Conservation (phyloP, 2,329 filamentous ascomycete genomes). For the Aspergillus sp. region DNA sequence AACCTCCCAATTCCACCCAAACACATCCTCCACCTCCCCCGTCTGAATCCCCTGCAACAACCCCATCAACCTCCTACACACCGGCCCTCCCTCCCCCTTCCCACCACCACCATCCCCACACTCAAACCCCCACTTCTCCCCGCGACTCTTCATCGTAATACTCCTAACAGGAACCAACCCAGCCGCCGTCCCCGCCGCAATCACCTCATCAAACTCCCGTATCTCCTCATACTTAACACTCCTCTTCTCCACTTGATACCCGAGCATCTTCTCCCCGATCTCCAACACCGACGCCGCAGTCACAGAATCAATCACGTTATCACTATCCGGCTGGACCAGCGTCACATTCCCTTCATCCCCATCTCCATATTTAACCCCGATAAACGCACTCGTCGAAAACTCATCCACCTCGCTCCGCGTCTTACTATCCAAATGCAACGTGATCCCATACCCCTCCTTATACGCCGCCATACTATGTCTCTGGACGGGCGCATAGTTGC, state of each 20-base stretch:
- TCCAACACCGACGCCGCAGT: conserved; percentile 77
- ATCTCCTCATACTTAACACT: conserved; percentile 64
- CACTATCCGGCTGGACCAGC: conserved; percentile 82
- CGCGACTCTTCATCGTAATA: conserved; percentile 69
- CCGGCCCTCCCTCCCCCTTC: conserved; percentile 59
- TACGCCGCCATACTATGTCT: conserved; percentile 81
- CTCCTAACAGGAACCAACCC: conserved; percentile 88
- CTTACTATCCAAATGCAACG: conserved; percentile 85
- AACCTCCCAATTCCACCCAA: conserved; percentile 65
- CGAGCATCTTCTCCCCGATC: conserved; percentile 70
- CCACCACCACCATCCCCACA: conserved; percentile 39
- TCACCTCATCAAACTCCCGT: conserved; percentile 69
- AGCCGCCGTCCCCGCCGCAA: conserved; percentile 89
- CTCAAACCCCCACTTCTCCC: conserved; percentile 59
- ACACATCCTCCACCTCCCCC: conserved; percentile 73
- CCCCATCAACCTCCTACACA: conserved; percentile 70
- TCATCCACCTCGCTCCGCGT: conserved; percentile 86
- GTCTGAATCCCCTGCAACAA: conserved; percentile 84
- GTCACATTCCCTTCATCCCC: conserved; percentile 58
- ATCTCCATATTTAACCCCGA: conserved; percentile 67
- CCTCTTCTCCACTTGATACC: conserved; percentile 80
- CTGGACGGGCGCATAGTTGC: conserved; percentile 92
- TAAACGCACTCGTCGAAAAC: conserved; percentile 92
- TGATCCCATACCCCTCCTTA: conserved; percentile 84
- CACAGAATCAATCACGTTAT: conserved; percentile 83